Evolutionary conservation across 1,284 basidiomycete species (phyloP), one percentile per base, ranked within the genome.

Genomic region (Hymenochaete sp.): DNA sequence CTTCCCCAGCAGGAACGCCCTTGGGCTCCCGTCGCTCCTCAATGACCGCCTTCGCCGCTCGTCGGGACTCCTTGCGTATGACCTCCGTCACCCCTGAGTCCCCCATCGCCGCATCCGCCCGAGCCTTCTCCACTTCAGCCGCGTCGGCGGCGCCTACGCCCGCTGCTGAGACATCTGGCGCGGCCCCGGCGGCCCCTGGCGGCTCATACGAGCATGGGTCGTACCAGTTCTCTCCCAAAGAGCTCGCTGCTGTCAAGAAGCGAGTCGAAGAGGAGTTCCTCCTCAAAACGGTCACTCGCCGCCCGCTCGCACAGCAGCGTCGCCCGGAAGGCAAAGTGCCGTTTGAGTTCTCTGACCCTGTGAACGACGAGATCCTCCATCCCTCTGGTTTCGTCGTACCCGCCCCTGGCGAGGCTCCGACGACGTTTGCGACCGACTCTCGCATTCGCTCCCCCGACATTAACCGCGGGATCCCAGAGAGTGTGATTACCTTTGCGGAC

Each of bases 261-360:
- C 45, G 45, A 21, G 39, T 47, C n/a, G 29, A 41, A 31, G 45
- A 47, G 28, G 45, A 47, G 45, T 47, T 47, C 45, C 13, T 40
- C 3, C 38, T 47, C 21, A 47, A 47, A 19, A 25, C 27, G 21
- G 45, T 42, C 13, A 42, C 45, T 11, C 29, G 39, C 11, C 22
- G 31, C 19, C 39, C 39, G 7, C 25, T 42, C 9, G n/a, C n/a
- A n/a, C 29, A 24, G 6, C 32, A 29, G 2, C 31, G 39, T 14
- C 39, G 39, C 10, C 45, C 45, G 11, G 18, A 19, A 16, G 21
- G 11, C n/a, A 47, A 47, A 16, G 45, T 47, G 3, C 45, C 45
- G 2, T 47, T 33, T 18, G 45, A 47, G 13, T 14, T 26, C 13
- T 3, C 27, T 14, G 27, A 36, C 9, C 9, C 18, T 25, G 36